Percentiles rank a stretch among this genome's conserved stretches.
phyloP scores from a whole-genome alignment of 805 yeast genomes.

The Metschnikowia gelsemii region DNA sequence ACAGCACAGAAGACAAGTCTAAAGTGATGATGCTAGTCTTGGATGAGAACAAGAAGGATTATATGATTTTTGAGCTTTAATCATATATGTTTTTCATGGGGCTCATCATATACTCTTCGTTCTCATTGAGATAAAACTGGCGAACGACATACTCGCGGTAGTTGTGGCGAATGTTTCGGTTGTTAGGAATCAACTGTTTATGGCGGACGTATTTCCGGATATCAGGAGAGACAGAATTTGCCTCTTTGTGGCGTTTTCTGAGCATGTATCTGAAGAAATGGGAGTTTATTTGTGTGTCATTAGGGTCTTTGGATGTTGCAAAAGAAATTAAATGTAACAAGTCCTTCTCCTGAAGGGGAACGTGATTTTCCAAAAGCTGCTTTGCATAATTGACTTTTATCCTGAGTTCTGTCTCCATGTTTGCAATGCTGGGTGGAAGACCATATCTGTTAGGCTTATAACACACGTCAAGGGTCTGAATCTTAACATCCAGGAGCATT shows the following conservation, averaged over 20 bases:
- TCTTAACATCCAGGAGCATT: constrained; percentile 24
- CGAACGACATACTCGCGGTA: constrained; percentile 29
- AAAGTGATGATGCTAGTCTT: constrained; percentile 37
- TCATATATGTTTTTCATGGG: constrained; percentile 29
- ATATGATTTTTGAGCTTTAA: constrained; percentile 40
- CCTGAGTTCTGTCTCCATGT: constrained; percentile 28
- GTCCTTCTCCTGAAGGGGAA: constrained; percentile 24
- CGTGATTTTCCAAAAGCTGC: constrained; percentile 16
- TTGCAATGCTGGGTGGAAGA: constrained; percentile 29
- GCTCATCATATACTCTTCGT: constrained; percentile 23
- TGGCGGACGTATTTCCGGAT: constrained; percentile 23
- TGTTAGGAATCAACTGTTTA: constrained; percentile 30
- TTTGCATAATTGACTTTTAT: constrained; percentile 27
- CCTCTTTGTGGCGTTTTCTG: constrained; percentile 23
- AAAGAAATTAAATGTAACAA: constrained; percentile 22
- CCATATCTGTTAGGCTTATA: constrained; percentile 34
- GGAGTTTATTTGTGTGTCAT: constrained; percentile 19
- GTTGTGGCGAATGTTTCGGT: constrained; percentile 28
- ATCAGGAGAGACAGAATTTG: constrained; percentile 17
- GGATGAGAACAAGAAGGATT: constrained; percentile 40
- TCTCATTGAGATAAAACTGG: constrained; percentile 30
- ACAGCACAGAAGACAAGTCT: constrained; percentile 22
- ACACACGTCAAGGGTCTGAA: constrained; percentile 32
- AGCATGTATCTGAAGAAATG: constrained; percentile 30
- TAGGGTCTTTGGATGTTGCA: constrained; percentile 12